phyloP scores from a whole-genome alignment of 202 grass and related monocot genomes.

The Sporobolus alterniflorus region DNA sequence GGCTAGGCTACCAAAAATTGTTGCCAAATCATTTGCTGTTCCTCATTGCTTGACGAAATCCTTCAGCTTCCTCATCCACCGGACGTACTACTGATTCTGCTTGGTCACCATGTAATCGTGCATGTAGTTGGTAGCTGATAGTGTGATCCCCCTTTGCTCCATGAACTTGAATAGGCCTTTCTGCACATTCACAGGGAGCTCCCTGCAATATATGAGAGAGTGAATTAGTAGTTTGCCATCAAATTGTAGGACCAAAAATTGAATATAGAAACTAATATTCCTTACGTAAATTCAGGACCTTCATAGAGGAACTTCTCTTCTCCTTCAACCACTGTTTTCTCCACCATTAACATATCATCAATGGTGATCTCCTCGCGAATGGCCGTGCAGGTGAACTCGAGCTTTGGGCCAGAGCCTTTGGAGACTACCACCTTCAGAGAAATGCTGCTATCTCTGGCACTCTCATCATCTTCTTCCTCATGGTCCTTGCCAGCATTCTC shows the following conservation, averaged over 20 bases:
- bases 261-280: background rate
- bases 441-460: constrained; percentile 49
- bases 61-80: constrained; percentile 91
- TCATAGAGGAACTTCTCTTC: constrained; percentile 74
- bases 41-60: constrained; percentile 60
- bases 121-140: constrained; percentile 84
- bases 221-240: background rate
- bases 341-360: constrained; percentile 78
- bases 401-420: constrained; percentile 57
- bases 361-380: constrained; percentile 87
- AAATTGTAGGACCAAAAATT: background rate
- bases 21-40: background rate
- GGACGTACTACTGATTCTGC: constrained; percentile 80
- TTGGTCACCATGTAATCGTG: constrained; percentile 97
- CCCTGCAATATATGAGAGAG: constrained; percentile 47
- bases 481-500: constrained; percentile 29
- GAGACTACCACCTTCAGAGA: constrained; percentile 73
- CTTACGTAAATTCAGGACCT: constrained; percentile 93
- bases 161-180: constrained; percentile 94
- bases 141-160: constrained; percentile 70
- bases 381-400: constrained; percentile 88
- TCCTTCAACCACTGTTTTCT: constrained; percentile 36
- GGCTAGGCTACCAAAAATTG: constrained; percentile 48
- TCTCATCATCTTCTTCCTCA: constrained; percentile 35
- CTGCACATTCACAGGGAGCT: constrained; percentile 92